A percentile compares a stretch with the other conserved stretches of the same genome.
phyloP scores from a whole-genome alignment of 2,329 filamentous ascomycete species.

The Aspergillus fructus region DNA sequence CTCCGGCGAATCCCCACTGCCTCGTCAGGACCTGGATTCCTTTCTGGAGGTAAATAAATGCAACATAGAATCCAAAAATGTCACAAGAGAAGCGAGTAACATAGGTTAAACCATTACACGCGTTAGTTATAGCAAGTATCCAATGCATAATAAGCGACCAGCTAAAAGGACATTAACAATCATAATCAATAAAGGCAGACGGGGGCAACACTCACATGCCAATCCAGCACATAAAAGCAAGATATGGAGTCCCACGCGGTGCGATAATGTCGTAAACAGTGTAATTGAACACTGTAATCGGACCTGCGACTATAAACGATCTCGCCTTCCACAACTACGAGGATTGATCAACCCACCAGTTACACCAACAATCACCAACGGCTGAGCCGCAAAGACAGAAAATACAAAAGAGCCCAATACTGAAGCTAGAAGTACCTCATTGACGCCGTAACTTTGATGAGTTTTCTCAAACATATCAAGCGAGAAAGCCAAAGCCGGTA shows the following conservation, averaged over 20 bases:
- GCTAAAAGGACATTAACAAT: constrained; percentile 39
- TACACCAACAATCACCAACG: constrained; percentile 86
- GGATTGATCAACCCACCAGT: constrained; percentile 55
- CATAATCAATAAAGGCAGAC: not conserved
- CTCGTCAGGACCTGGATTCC: constrained; percentile 80
- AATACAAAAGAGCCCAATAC: constrained; percentile 83
- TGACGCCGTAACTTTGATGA: constrained; percentile 79
- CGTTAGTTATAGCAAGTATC: constrained; percentile 78
- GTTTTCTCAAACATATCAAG: constrained; percentile 93
- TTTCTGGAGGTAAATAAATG: constrained; percentile 88
- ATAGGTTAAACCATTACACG: constrained; percentile 84
- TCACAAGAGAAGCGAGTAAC: constrained; percentile 91
- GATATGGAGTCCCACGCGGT: constrained; percentile 74
- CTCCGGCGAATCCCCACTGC: constrained; percentile 62
- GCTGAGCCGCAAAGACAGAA: constrained; percentile 74
- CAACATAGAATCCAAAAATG: constrained; percentile 92
- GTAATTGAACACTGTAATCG: constrained; percentile 92
- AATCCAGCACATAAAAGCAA: constrained; percentile 91
- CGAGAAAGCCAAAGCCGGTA: constrained; percentile 84
- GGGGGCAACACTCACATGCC: constrained; percentile 58
- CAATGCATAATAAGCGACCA: constrained; percentile 86
- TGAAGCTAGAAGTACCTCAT: constrained; percentile 84
- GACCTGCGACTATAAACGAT: constrained; percentile 47
- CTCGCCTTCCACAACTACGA: not conserved
- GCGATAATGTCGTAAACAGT: constrained; percentile 88